Evolutionary conservation across 345 rosid species (phyloP).

Genomic region (Pugionium dolabratum): DNA sequence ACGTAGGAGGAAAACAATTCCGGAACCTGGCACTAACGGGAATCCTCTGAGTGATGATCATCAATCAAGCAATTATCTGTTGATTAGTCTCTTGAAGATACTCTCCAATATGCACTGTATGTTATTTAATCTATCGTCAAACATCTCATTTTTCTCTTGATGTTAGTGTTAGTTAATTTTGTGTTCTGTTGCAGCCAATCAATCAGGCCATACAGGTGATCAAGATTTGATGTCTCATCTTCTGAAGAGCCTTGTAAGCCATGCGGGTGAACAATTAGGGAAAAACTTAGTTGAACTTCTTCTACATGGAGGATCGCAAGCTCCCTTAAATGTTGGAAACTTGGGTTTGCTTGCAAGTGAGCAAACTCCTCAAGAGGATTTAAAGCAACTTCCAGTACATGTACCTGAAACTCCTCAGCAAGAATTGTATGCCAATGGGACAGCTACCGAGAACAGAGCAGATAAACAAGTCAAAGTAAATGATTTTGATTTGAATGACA

Average conservation of each 20-base stretch:
- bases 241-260: conserved; percentile 73
- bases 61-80: conserved; percentile 73
- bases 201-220: conserved; percentile 63
- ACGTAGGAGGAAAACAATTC: conserved; percentile 94
- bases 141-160: not conserved
- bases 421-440: conserved; percentile 42
- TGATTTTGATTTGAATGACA: conserved; percentile 91
- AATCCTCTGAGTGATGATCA: conserved; percentile 70
- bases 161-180: conserved; percentile 2
- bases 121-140: conserved; percentile 43
- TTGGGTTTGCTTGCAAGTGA: conserved; percentile 56
- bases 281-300: conserved; percentile 63
- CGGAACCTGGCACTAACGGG: conserved; percentile 58
- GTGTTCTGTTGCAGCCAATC: conserved; percentile 62
- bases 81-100: conserved; percentile 83
- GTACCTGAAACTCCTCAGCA: conserved; percentile 48
- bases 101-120: conserved; percentile 91
- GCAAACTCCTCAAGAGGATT: conserved; percentile 47
- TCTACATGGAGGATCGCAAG: conserved; percentile 62
- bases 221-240: conserved; percentile 81
- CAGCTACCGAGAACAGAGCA: conserved; percentile 49
- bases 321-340: conserved; percentile 50
- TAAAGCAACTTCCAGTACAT: conserved; percentile 47
- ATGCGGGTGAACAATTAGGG: conserved; percentile 57
- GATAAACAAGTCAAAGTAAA: conserved; percentile 60